Base-by-base conservation (phyloP, 129 eudicot species). In the Saussurea involucrata region DNA sequence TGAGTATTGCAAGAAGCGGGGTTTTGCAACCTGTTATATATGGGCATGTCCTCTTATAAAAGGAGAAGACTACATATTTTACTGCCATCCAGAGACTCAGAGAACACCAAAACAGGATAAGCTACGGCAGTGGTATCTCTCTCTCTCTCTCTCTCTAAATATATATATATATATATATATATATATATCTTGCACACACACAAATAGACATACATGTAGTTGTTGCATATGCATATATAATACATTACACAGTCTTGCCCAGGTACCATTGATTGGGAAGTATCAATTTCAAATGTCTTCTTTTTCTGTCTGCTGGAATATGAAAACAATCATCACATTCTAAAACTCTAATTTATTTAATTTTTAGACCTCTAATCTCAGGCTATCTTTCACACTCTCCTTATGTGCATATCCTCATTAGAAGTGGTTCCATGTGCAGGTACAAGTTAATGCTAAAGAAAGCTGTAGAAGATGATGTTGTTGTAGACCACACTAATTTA, bases 1-100 rank as follows among this genome's bases (percentile, higher is more conserved):
- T 21, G 98, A 90, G 60, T 91, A 93, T 64, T 93, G 98, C 93
- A 93, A 89, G 86, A 88, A 74, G 67, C 81, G 88, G 34, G 98
- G 98, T 40, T 93, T 88, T 70, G 83, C 88, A 60, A 86, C 90
- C 66, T 89, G 98, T 85, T 91, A 93, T 80, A 82, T 93, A 73
- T 93, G 98, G 98, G 98, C 96, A 32, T 93, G 97, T 84, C 98
- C 98, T 11, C 97, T 95, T 82, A 22, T 78, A 8, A 93, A 84
- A 85, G 92, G 97, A 12, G 97, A 93, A 61, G 97, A 93, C 68
- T 93, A 93, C 68, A 93, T 93, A 17, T 84, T 93, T 24, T 80
- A 87, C 80, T 87, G 98, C 75, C 98, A 93, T 87, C 98, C 98
- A 20, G 95, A 88, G 80, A 81, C 82, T 49, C 98, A 93, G 67